Evolutionary conservation across 2,329 filamentous ascomycete genomes (phyloP), one percentile per base, ranked within the genome.

Genomic region (Phialemoniopsis sp.): DNA sequence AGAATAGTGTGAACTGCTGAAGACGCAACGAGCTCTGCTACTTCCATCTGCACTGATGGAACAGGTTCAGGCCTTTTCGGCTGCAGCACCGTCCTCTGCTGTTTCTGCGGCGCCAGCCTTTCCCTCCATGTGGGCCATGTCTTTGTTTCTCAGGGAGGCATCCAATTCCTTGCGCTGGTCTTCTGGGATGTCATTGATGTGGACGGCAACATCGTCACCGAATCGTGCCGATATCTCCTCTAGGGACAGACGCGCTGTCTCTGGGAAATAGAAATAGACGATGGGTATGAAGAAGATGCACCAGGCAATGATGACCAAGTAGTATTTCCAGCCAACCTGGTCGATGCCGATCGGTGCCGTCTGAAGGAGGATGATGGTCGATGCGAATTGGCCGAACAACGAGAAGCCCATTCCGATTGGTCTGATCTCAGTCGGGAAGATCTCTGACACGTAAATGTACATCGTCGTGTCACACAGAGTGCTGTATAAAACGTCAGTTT

Each of bases 361-460:
- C 46, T 75, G 66, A 1, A 74, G 56, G 0, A 73, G 58, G 16
- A 74, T 66, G 2, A 75, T 56, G 0, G 68, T 72, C 0, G 68
- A 51, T 3, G 67, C 63, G 43, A 71, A 72, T 42, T 72, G 68
- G 4, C 70, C 70, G 38, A 74, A 73, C 2, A 75, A 45, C 0
- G 66, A 70, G 51, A 73, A 70, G 1, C 67, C 70, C 59, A 73
- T 72, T 8, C 70, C 71, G 26, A 72, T 74, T 0, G 70, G 63
- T 3, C 72, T 62, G 19, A 74, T 70, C 38, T 73, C 67, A 0
- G 68, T 73, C 0, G 68, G 60, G 35, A 62, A 63, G 29, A 64
- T 63, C 44, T 65, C 63, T 0, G 59, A 60, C 0, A 62, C 50
- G 37, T 64, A 64, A 13, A 57, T 47, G 41, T 65, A 66, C 59